Conservation (phyloP, 768 basidiomycete genomes). For the Stropharia rugosoannulata region DNA sequence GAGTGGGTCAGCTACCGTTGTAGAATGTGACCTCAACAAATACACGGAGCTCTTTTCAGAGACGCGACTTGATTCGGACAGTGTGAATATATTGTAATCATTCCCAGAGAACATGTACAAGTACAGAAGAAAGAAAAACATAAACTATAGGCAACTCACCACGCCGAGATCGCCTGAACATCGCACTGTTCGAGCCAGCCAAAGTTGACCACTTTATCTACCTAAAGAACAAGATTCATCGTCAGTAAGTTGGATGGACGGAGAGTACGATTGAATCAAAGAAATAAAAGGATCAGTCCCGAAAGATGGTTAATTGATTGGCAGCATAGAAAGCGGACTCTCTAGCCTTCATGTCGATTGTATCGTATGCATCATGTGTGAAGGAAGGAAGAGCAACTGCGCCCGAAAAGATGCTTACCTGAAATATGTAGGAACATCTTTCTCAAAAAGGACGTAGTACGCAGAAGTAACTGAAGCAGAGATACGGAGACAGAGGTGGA, state of each 20-base stretch:
- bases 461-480: too few relatives aligned
- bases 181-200: not conserved
- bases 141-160: not conserved
- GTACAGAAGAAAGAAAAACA: not conserved
- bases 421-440: not conserved
- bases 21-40: slow-evolving; percentile 6
- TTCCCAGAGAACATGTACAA: not conserved
- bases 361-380: slow-evolving; percentile 81
- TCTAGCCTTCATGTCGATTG: slow-evolving; percentile 78
- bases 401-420: not conserved
- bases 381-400: slow-evolving; percentile 7
- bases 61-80: not conserved
- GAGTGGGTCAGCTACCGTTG: slow-evolving; percentile 1
- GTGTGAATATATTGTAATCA: slow-evolving; percentile 9
- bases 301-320: slow-evolving; percentile 94
- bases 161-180: not conserved
- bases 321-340: slow-evolving; percentile 57
- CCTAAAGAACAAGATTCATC: not conserved
- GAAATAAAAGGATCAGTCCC: slow-evolving; percentile 63
- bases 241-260: not conserved
- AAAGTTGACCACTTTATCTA: not conserved
- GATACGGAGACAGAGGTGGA: too few relatives aligned
- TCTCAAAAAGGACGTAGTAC: too few relatives aligned
- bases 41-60: slow-evolving; percentile 4
- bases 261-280: not conserved